These are phyloP conservation scores for Ceratocystis variospora DNA, from an alignment of 2,329 filamentous ascomycete genomes.

Conservation along the genomic window DNA sequence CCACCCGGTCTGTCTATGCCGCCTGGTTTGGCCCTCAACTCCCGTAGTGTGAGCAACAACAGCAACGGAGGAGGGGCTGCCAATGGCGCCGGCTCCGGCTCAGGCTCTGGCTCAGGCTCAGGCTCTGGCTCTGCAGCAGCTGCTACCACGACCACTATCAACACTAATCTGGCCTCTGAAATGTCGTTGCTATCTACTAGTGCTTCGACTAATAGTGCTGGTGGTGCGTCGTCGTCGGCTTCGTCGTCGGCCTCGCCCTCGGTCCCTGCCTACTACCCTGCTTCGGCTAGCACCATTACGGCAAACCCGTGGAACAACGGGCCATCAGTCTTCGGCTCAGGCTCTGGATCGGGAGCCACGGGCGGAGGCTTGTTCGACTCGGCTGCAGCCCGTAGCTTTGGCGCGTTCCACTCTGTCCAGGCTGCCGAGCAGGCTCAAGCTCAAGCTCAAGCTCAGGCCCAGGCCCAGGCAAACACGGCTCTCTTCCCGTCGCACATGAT, in stretches of 20 bases:
- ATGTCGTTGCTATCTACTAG: slow-evolving; percentile 21
- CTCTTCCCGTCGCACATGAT: slow-evolving; percentile 27
- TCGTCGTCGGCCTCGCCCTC: slow-evolving; percentile 9
- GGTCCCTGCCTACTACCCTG: slow-evolving; percentile 14
- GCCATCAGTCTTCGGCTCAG: neutral
- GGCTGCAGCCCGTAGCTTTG: neutral
- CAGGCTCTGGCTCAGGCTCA: neutral
- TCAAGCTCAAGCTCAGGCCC: neutral
- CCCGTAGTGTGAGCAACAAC: slow-evolving; percentile 2
- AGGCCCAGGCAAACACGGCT: neutral
- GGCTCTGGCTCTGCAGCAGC: slow-evolving; percentile 3
- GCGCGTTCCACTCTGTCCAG: neutral
- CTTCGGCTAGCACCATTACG: slow-evolving; percentile 11
- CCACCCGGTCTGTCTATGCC: slow-evolving; percentile 69
- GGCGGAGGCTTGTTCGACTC: slow-evolving; percentile 7
- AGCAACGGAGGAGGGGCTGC: neutral
- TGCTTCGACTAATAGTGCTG: slow-evolving; percentile 9
- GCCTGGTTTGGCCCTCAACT: slow-evolving; percentile 44
- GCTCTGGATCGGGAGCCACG: neutral
- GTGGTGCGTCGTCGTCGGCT: neutral
- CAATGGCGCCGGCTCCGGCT: neutral
- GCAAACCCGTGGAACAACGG: slow-evolving; percentile 17
- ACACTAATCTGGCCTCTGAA: slow-evolving; percentile 19
- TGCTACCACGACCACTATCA: slow-evolving; percentile 20
- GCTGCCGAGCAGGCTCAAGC: neutral